Conservation (phyloP, 805 yeast genomes). For the Saturnispora sanitii region DNA sequence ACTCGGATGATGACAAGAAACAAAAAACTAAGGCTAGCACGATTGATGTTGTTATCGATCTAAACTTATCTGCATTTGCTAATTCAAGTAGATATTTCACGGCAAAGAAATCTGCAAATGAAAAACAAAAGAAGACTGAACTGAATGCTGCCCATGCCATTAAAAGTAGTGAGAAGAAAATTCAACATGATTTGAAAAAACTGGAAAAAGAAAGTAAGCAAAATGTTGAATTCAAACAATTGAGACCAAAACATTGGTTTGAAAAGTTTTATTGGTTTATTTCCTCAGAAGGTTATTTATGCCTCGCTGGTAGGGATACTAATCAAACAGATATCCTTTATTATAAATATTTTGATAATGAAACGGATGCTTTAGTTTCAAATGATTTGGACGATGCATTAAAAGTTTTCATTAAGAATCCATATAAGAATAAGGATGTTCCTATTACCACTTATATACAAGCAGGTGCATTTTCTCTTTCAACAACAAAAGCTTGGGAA, state of each 20-base stretch:
- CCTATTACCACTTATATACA: conserved; percentile 86
- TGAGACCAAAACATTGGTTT: conserved; percentile 77
- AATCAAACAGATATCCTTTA: conserved; percentile 73
- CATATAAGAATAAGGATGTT: conserved; percentile 54
- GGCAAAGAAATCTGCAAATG: conserved; percentile 61
- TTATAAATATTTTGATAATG: conserved; percentile 59
- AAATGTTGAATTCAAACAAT: conserved; percentile 38
- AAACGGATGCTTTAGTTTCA: conserved; percentile 60
- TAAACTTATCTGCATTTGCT: conserved; percentile 71
- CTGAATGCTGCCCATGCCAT: conserved; percentile 69
- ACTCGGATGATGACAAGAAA: conserved; percentile 22
- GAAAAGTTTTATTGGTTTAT: conserved; percentile 93
- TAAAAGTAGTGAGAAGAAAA: conserved; percentile 71
- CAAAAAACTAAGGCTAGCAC: conserved; percentile 14
- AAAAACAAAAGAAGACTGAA: conserved; percentile 73
- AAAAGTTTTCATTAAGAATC: conserved; percentile 75
- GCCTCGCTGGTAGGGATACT: conserved; percentile 78
- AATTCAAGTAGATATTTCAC: conserved; percentile 79
- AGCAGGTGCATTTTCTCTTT: conserved; percentile 78
- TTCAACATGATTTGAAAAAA: conserved; percentile 59
- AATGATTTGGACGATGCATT: conserved; percentile 68
- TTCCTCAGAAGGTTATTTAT: conserved; percentile 80
- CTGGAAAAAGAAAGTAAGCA: conserved; percentile 49
- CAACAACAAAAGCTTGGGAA: conserved; percentile 85
- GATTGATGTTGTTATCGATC: conserved; percentile 54